phyloP scores from a whole-genome alignment of 805 yeast genomes.

The Clavispora asparagi region DNA sequence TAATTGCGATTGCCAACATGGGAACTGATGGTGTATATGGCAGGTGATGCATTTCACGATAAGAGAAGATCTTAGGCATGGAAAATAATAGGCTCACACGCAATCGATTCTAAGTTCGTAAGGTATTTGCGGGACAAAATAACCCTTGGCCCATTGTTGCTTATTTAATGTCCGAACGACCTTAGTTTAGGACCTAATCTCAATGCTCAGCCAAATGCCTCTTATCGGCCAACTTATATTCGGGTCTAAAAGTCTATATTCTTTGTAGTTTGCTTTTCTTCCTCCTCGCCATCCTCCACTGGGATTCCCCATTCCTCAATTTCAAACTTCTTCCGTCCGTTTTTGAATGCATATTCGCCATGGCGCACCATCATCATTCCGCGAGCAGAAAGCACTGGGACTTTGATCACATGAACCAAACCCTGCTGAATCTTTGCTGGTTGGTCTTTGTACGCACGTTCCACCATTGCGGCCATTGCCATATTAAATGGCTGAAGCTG shows the following conservation, averaged over 20 bases:
- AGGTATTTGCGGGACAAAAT: no score
- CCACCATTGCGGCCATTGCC: constrained; percentile 60
- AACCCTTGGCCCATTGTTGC: no score
- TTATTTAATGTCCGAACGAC: no score
- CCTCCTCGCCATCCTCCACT: constrained; percentile 70
- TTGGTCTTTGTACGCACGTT: constrained; percentile 62
- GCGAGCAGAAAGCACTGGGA: constrained; percentile 66
- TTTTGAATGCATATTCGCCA: constrained; percentile 81
- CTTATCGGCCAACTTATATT: no score
- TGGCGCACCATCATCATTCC: constrained; percentile 75
- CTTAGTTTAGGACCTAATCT: no score
- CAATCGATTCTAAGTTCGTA: no score
- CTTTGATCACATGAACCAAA: constrained; percentile 64
- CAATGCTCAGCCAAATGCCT: no score
- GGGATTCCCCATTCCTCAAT: constrained; percentile 97
- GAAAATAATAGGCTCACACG: no score
- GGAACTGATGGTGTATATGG: background rate
- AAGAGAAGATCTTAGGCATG: no score
- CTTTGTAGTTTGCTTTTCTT: constrained; percentile 27
- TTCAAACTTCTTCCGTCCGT: constrained; percentile 77
- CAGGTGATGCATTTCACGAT: background rate
- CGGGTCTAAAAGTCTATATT: constrained; percentile 27
- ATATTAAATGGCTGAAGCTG: constrained; percentile 80
- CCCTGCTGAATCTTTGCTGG: constrained; percentile 84
- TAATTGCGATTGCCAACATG: background rate